Base-by-base conservation (phyloP, 768 basidiomycete genomes). In the Daedalea quercina region DNA sequence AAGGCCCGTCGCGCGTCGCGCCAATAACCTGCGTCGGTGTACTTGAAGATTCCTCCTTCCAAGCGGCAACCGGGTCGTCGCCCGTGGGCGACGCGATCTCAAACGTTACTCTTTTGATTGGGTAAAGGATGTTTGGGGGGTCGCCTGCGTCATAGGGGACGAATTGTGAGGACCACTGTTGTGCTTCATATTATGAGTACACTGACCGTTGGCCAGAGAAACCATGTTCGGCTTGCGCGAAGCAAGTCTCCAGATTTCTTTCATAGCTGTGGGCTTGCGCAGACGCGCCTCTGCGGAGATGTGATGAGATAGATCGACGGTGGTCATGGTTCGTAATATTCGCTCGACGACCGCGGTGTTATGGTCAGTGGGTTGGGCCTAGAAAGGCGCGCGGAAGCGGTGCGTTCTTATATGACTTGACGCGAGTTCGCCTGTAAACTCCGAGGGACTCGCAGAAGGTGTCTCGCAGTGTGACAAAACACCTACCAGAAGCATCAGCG, bases 161-260 rank as follows among this genome's bases (percentile, higher is more conserved):
- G 19, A 23, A 49, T 15, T 15, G 25, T 41, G 6, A 47, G 50
- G 19, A 20, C 20, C 22, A 44, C 20, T 22, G 7, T 22, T 23
- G 17, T 44, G 9, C 19, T 22, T 13, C 20, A 25, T 25, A 20
- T 44, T 44, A 44, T 20, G 24, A 20, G 11, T 20, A 23, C 4
- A 22, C 53, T 22, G 55, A 67, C 70, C 70, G 34, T 70, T 72
- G 7, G 65, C 70, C n/a, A 72, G 62, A 41, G 62, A 63, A 45
- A 68, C 57, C 35, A 68, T 57, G 41, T 65, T 55, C 11, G 63
- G 60, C 45, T 60, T 66, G 11, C 57, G 55, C 23, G 55, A 46
- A 2, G 65, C 51, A 1, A 68, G 51, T 13, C 64, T 59, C 55
- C 66, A 63, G 46, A 69, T 60, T 9, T 62, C 63, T 56, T 72